Percentiles rank a stretch among this genome's conserved stretches.
Conservation (phyloP, 2,329 filamentous ascomycete species). For the Akanthomyces muscarius region DNA sequence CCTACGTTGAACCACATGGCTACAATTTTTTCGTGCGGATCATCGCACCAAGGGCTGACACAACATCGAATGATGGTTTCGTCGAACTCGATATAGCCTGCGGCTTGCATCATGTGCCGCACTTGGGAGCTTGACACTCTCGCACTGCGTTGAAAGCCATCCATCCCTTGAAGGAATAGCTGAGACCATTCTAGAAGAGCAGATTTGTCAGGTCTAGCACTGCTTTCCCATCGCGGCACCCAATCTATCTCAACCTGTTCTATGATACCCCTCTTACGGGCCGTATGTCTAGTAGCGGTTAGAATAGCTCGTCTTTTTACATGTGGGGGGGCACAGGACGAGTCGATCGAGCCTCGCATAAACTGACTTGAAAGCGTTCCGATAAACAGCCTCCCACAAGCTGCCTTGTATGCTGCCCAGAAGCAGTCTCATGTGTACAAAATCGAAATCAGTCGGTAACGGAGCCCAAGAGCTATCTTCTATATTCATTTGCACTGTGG, state of each 20-base stretch:
- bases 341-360: neutral
- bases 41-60: constrained; percentile 67
- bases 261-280: constrained; percentile 68
- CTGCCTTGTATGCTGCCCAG: constrained; percentile 67
- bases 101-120: constrained; percentile 55
- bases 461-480: constrained; percentile 63
- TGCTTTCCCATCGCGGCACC: constrained; percentile 66
- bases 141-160: constrained; percentile 60
- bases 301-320: neutral
- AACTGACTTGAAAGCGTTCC: constrained; percentile 57
- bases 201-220: constrained; percentile 54
- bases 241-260: constrained; percentile 92
- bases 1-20: constrained; percentile 82
- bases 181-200: constrained; percentile 67
- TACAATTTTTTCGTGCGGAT: constrained; percentile 61
- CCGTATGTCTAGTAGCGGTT: constrained; percentile 60
- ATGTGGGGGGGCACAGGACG: neutral
- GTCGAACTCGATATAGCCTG: constrained; percentile 77
- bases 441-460: constrained; percentile 58
- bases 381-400: constrained; percentile 71
- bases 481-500: constrained; percentile 63
- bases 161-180: constrained; percentile 64
- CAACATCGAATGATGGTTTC: constrained; percentile 67
- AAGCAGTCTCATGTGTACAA: constrained; percentile 79
- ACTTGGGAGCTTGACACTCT: constrained; percentile 51